Conservation (phyloP, 2,329 filamentous ascomycete species). For the Nannizziopsis barbatae region DNA sequence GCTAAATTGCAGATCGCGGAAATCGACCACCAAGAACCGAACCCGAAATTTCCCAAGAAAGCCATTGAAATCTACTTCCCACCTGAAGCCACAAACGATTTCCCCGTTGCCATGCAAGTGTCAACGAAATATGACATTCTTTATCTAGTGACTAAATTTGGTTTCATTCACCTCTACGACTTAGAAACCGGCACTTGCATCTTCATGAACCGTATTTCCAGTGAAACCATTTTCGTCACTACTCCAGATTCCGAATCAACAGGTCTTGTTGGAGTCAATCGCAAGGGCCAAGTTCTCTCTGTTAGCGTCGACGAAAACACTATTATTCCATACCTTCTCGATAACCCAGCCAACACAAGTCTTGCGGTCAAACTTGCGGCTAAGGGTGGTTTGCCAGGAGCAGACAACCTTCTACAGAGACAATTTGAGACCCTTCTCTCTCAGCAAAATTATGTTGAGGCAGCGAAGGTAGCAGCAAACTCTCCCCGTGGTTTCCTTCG, state of each 20-base stretch:
- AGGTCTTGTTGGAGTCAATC: conserved; percentile 89
- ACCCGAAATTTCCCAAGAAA: conserved; percentile 87
- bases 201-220: conserved; percentile 99
- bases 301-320: conserved; percentile 87
- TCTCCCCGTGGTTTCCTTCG: conserved; percentile 92
- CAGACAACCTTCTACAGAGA: conserved; percentile 82
- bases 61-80: conserved; percentile 97
- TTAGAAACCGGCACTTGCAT: conserved; percentile 90
- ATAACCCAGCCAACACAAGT: conserved; percentile 87
- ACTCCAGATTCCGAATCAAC: conserved; percentile 70
- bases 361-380: conserved; percentile 95
- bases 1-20: conserved; percentile 97
- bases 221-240: conserved; percentile 97
- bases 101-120: conserved; percentile 95
- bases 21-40: conserved; percentile 83
- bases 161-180: conserved; percentile 97
- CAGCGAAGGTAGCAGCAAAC: conserved; percentile 91
- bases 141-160: conserved; percentile 96
- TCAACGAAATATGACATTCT: conserved; percentile 94
- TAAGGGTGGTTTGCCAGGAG: conserved; percentile 82
- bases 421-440: conserved; percentile 84
- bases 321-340: conserved; percentile 86
- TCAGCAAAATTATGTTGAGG: conserved; percentile 70
- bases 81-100: conserved; percentile 87
- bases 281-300: conserved; percentile 91